Evolutionary conservation across 495 filamentous ascomycete species (phyloP), one percentile per base, ranked within the genome.

Genomic region (Annulohypoxylon bovei): DNA sequence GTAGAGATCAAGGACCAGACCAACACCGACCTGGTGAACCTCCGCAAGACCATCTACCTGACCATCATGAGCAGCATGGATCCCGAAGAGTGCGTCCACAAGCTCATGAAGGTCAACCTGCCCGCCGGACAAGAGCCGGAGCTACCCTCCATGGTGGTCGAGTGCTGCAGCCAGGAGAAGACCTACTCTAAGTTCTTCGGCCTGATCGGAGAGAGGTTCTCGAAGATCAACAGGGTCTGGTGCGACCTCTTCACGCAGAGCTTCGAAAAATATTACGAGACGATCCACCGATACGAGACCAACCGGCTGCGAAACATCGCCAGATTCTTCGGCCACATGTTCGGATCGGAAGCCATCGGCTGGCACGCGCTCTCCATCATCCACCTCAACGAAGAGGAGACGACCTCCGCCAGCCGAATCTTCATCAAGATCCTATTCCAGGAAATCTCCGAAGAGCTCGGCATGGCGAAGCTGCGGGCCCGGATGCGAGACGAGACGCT

Each of bases 351-450:
- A 69, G 92, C 93, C 14, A 89, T 98, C 54, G 92, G 92, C 55
- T 98, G 95, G 95, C 92, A 97, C 76, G 90, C 93, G 9, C 70
- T 99, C 9, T 92, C 90, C 7, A 83, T 90, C 55, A 88, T 99
- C 47, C 93, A 93, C 71, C 79, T 99, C 35, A 99, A 94, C 76
- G 93, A 99, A 76, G 95, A 98, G 50, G 96, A 98, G 71, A 99
- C 96, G 1, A 98, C 95, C 0, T 93, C 94, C 3, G 92, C 91
- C 64, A 94, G 92, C 70, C 91, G 95, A 81, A 98, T 99, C 76
- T 99, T 98, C 75, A 92, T 98, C 83, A 98, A 97, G 81, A 98
- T 98, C 37, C 82, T 99, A 18, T 97, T 99, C 77, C 93, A 98
- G 77, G 93, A 98, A 71, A 84, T 99, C 8, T 87, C 88, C 11